Evolutionary conservation across 805 yeast genomes (phyloP).

Genomic region (Kuraishia floccosa): DNA sequence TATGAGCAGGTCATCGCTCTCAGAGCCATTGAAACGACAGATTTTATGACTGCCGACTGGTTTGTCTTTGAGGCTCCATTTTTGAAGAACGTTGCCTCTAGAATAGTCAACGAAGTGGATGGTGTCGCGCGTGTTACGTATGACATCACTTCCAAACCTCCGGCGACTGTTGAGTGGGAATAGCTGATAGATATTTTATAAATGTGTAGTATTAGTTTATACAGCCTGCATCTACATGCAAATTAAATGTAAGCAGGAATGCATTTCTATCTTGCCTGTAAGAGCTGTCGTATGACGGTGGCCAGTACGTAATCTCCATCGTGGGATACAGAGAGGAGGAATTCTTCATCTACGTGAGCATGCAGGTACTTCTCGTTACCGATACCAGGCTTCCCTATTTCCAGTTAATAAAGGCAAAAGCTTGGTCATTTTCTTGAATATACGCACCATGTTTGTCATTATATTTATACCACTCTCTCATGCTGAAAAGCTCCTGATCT

Average conservation of each 20-base stretch:
- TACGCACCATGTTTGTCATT: conserved; percentile 15
- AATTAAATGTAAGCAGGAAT: no score
- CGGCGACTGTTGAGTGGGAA: conserved; percentile 99
- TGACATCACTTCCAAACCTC: conserved; percentile 98
- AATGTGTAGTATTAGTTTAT: no score
- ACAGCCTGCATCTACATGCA: no score
- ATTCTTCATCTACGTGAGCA: conserved; percentile 25
- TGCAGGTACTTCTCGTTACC: conserved; percentile 16
- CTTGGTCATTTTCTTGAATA: no score
- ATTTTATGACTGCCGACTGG: conserved; percentile 99
- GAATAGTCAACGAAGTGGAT: conserved; percentile 96
- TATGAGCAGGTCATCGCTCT: conserved; percentile 98
- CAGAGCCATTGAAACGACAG: conserved; percentile 95
- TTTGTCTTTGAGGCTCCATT: conserved; percentile 84
- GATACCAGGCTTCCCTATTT: conserved; percentile 31
- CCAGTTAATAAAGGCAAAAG: neutral
- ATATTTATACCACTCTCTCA: conserved; percentile 48
- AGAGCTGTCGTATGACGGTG: conserved; percentile 9
- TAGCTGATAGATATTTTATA: no score
- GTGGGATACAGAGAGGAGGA: conserved; percentile 49
- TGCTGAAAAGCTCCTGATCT: conserved; percentile 41
- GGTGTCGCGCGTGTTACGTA: conserved; percentile 99
- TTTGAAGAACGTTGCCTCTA: conserved; percentile 84
- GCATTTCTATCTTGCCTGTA: neutral
- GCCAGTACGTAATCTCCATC: conserved; percentile 53